These are phyloP conservation scores for Pistacia integerrima DNA, from an alignment of 345 rosid genomes.

Conservation along the genomic window DNA sequence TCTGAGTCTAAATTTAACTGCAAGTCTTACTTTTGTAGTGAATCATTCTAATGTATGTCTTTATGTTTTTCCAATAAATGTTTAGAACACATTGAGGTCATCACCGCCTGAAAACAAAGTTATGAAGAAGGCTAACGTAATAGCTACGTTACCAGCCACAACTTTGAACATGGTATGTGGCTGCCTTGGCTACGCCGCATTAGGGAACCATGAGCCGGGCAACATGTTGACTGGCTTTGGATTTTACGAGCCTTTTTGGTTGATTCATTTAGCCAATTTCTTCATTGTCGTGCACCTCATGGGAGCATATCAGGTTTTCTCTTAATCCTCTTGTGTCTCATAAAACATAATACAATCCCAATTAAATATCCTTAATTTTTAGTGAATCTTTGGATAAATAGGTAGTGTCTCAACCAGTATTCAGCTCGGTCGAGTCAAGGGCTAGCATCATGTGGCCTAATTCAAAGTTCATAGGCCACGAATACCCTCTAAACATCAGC, in stretches of 20 bases:
- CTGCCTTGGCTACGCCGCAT: slow-evolving; percentile 19
- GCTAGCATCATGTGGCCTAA: slow-evolving; percentile 24
- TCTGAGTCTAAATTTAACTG: too few species aligned
- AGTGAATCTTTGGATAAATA: background rate
- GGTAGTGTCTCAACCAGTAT: slow-evolving; percentile 31
- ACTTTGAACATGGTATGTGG: slow-evolving; percentile 40
- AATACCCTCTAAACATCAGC: slow-evolving; percentile 8
- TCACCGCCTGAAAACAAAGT: slow-evolving; percentile 50
- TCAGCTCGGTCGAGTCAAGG: slow-evolving; percentile 25
- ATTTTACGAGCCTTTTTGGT: slow-evolving; percentile 26
- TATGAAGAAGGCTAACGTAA: slow-evolving; percentile 52
- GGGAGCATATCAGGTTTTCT: slow-evolving; percentile 25
- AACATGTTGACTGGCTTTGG: slow-evolving; percentile 26
- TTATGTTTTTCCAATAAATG: background rate
- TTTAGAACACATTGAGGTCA: slow-evolving; percentile 49
- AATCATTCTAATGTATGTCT: background rate
- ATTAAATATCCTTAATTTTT: background rate
- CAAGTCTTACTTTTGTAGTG: background rate
- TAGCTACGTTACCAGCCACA: slow-evolving; percentile 41
- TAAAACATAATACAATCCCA: background rate
- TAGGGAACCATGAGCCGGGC: slow-evolving; percentile 23
- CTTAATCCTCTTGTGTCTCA: background rate
- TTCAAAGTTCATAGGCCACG: slow-evolving; percentile 15
- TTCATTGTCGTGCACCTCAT: slow-evolving; percentile 22
- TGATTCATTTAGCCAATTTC: slow-evolving; percentile 25